These are phyloP conservation scores for Ensete glaucum DNA, from an alignment of 176 grass and related monocot genomes.

Conservation along the genomic window DNA sequence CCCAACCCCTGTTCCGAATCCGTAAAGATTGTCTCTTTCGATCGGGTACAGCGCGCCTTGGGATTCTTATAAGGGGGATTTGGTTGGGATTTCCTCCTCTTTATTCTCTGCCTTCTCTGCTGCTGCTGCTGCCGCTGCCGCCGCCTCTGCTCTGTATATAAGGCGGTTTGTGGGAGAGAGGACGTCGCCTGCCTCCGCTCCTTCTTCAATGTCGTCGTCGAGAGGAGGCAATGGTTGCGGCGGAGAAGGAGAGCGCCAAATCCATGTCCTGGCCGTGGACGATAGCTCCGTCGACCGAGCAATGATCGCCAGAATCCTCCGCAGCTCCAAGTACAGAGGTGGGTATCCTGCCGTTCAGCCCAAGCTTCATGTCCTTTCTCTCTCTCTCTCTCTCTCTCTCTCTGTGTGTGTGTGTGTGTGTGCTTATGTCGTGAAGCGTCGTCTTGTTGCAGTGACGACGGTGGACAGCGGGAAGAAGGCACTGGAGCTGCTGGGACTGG, in stretches of 20 bases:
- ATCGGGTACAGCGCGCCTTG: neutral
- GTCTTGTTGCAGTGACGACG: conserved; percentile 47
- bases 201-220: neutral
- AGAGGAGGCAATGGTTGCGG: neutral
- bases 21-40: too few relatives aligned
- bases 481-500: conserved; percentile 63
- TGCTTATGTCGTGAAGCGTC: neutral
- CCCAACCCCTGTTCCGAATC: too few relatives aligned
- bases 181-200: too few relatives aligned
- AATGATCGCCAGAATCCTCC: conserved; percentile 4
- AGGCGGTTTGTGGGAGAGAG: neutral
- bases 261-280: conserved; percentile 10
- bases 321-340: conserved; percentile 10
- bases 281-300: conserved; percentile 14
- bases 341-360: too few relatives aligned
- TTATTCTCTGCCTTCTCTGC: neutral
- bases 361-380: neutral
- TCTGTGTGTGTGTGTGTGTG: too few relatives aligned
- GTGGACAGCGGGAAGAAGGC: conserved; percentile 94
- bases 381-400: neutral
- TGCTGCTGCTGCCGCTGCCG: neutral
- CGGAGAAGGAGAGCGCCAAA: neutral
- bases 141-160: neutral
- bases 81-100: neutral
- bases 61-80: neutral